Evolutionary conservation across 306 rosid genomes (phyloP).

Genomic region (Benincasa hispida): DNA sequence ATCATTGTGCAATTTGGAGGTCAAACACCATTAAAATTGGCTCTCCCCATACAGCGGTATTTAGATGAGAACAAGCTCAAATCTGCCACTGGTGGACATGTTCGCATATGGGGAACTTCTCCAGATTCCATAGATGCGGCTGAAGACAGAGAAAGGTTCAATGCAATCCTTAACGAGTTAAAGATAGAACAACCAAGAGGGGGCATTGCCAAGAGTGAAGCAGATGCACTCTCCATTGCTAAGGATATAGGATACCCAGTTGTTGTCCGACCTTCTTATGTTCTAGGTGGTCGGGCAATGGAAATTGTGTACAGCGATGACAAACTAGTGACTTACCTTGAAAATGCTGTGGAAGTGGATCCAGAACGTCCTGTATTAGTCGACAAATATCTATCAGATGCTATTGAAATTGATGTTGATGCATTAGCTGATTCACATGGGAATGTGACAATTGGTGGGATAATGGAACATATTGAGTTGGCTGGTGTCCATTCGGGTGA

Average conservation of each 20-base stretch:
- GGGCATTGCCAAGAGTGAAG: slow-evolving; percentile 91
- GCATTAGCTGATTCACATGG: slow-evolving; percentile 92
- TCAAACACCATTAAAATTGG: slow-evolving; percentile 85
- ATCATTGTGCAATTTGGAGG: slow-evolving; percentile 99
- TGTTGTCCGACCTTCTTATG: slow-evolving; percentile 94
- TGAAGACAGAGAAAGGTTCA: slow-evolving; percentile 94
- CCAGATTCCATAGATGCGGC: slow-evolving; percentile 95
- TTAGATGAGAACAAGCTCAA: slow-evolving; percentile 65
- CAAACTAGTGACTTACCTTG: slow-evolving; percentile 68
- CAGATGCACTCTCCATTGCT: slow-evolving; percentile 79
- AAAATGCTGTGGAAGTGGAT: slow-evolving; percentile 91
- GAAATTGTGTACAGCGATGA: slow-evolving; percentile 80
- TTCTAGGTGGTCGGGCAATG: slow-evolving; percentile 97
- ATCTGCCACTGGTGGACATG: slow-evolving; percentile 64
- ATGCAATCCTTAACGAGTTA: slow-evolving; percentile 59
- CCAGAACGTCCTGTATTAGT: slow-evolving; percentile 89
- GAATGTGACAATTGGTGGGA: slow-evolving; percentile 95
- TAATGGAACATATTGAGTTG: slow-evolving; percentile 99
- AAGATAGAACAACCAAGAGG: slow-evolving; percentile 96
- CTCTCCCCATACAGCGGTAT: slow-evolving; percentile 76
- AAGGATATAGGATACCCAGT: slow-evolving; percentile 81
- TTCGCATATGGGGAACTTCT: slow-evolving; percentile 92
- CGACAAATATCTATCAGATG: slow-evolving; percentile 83
- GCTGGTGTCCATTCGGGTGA: slow-evolving; percentile 99
- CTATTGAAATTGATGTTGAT: slow-evolving; percentile 86